Evolutionary conservation across 805 yeast species (phyloP), one percentile per base, ranked within the genome.

Genomic region (Lipomyces oligophaga): DNA sequence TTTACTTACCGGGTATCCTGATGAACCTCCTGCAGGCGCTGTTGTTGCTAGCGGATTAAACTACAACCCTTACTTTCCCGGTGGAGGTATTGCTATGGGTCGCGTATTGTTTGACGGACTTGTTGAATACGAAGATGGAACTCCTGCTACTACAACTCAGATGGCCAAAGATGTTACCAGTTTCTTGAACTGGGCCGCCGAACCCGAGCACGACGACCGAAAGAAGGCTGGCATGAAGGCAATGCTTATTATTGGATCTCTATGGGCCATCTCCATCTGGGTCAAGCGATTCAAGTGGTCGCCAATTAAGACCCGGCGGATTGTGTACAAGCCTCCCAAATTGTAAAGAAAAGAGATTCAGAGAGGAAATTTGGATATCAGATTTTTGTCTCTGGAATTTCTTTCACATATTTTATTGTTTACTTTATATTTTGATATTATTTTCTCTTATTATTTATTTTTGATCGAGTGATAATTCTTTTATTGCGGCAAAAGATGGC

Each of bases 51-150:
- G 86, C 54, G 98, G 98, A 57, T 71, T 95, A 54, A 93, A 93
- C 82, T 93, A 93, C 75, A 93, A 93, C 79, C 98, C 98, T 65
- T 93, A 93, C 78, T 93, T 93, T 96, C 97, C 98, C 69, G 97
- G 97, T 74, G 97, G 98, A 59, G 78, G 97, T 34, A 90, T 93
- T 75, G 98, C 96, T 61, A 93, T 93, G 98, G 97, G 86, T 67
- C 85, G 98, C 76, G 97, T 90, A 50, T 77, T 93, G 69, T 93
- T 89, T 62, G 98, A 93, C 67, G 98, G 86, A 58, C 77, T 93
- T 65, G 98, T 93, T 57, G 98, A 93, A 76, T 93, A 81, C 73
- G 98, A 93, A 70, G 98, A 93, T 69, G 98, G 98, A 66, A 93
- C 98, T 50, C 96, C 95, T 50, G 97, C 98, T 44, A 81, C 97